Evolutionary conservation across 768 basidiomycete genomes (phyloP).

Genomic region (Lentinula sp.): DNA sequence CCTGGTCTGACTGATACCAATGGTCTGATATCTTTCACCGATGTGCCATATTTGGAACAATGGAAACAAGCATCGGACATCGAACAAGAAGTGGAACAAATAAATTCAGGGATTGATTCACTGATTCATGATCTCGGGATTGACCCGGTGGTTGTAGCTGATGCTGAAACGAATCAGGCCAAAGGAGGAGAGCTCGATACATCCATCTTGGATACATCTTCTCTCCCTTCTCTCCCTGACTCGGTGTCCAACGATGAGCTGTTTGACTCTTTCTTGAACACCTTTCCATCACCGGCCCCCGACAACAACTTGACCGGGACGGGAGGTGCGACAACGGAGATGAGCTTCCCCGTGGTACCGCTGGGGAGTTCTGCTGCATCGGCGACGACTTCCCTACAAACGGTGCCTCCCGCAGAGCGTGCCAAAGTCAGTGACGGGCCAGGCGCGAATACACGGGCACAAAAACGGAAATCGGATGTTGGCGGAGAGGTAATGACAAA

Average conservation of each 20-base stretch:
- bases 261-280: slow-evolving; percentile 22
- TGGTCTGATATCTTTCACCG: slow-evolving; percentile 24
- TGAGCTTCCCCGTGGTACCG: background rate
- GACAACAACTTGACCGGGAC: background rate
- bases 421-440: background rate
- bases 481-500: background rate
- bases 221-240: background rate
- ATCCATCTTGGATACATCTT: background rate
- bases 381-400: background rate
- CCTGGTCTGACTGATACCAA: slow-evolving; percentile 23
- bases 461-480: slow-evolving; percentile 6
- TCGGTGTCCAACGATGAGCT: slow-evolving; percentile 10
- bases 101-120: slow-evolving; percentile 63
- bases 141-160: slow-evolving; percentile 36
- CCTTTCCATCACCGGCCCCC: background rate
- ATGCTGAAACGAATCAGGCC: background rate
- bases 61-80: slow-evolving; percentile 63
- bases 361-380: background rate
- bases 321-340: background rate
- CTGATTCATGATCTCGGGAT: slow-evolving; percentile 69
- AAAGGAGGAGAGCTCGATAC: slow-evolving; percentile 1
- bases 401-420: background rate
- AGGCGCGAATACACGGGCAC: background rate
- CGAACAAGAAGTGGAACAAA: slow-evolving; percentile 63
- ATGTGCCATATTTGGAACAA: slow-evolving; percentile 37